A percentile compares a stretch with the other conserved stretches of the same genome.
Conservation (phyloP, 257 asterid species). For the Leonotis leonurus region DNA sequence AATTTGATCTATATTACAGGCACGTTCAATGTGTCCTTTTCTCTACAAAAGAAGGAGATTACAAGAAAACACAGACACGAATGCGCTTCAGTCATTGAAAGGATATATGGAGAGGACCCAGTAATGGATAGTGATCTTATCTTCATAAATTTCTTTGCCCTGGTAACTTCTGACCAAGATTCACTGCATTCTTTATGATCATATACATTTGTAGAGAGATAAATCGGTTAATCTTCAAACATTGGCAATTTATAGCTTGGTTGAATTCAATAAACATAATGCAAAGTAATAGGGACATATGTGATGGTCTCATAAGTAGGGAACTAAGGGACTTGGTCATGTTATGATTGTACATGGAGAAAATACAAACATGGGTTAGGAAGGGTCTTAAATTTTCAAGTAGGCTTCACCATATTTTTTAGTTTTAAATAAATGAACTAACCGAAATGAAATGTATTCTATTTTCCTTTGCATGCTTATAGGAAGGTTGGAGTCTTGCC, state of each 20-base stretch:
- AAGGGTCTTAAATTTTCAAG: neutral
- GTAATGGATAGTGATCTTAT: slow-evolving; percentile 58
- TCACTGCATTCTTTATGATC: slow-evolving; percentile 9
- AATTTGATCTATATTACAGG: slow-evolving; percentile 30
- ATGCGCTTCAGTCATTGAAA: slow-evolving; percentile 51
- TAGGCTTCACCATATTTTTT: too few relatives aligned
- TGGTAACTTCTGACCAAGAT: slow-evolving; percentile 44
- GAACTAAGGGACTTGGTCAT: neutral
- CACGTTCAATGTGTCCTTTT: slow-evolving; percentile 33
- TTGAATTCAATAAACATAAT: neutral
- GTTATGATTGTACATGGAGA: neutral
- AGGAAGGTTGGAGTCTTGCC: slow-evolving; percentile 99
- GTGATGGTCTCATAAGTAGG: neutral
- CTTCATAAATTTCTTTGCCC: slow-evolving; percentile 79
- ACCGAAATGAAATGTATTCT: too few relatives aligned
- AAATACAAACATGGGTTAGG: neutral
- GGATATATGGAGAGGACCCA: slow-evolving; percentile 57
- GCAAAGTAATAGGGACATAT: neutral
- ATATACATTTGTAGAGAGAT: neutral
- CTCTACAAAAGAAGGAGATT: slow-evolving; percentile 58
- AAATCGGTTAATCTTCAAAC: neutral
- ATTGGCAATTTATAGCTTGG: neutral
- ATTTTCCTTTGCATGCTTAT: slow-evolving; percentile 17
- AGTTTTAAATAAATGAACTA: too few relatives aligned
- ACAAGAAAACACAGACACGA: slow-evolving; percentile 67